Percentiles rank a stretch among this genome's conserved stretches.
These are phyloP conservation scores for Blastobotrys aristatus DNA, from an alignment of 1,139 yeast species.

Conservation along the genomic window DNA sequence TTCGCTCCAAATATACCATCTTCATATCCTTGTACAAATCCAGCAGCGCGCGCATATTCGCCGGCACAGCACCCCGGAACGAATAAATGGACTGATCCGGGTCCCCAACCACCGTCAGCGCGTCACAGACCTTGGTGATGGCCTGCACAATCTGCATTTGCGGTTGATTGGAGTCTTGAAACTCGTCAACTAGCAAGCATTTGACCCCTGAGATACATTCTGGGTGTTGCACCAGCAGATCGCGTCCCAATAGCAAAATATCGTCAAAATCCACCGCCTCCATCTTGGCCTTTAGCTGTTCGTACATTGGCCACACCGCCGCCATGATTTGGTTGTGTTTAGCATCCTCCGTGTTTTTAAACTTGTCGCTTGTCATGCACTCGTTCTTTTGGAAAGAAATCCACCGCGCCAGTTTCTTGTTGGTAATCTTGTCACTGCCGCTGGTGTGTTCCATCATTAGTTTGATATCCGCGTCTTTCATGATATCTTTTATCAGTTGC, in stretches of 20 bases:
- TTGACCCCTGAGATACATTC: conserved; percentile 48
- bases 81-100: conserved; percentile 94
- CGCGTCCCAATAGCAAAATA: conserved; percentile 53
- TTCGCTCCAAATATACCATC: conserved; percentile 51
- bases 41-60: conserved; percentile 60
- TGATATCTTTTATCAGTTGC: not conserved
- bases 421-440: not conserved
- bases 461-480: not conserved
- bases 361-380: conserved; percentile 7
- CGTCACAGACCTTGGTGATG: conserved; percentile 43
- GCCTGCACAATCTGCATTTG: conserved; percentile 65
- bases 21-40: conserved; percentile 39
- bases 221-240: conserved; percentile 43
- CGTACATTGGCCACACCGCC: conserved; percentile 39
- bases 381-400: conserved; percentile 15
- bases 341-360: not conserved
- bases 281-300: conserved; percentile 40
- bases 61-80: conserved; percentile 72
- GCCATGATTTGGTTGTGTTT: not conserved
- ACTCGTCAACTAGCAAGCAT: conserved; percentile 87
- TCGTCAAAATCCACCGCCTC: conserved; percentile 78
- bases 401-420: not conserved
- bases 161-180: conserved; percentile 81
- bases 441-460: not conserved
- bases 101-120: conserved; percentile 84